Conservation (phyloP, 2,329 filamentous ascomycete species). For the Parastagonospora avenae region DNA sequence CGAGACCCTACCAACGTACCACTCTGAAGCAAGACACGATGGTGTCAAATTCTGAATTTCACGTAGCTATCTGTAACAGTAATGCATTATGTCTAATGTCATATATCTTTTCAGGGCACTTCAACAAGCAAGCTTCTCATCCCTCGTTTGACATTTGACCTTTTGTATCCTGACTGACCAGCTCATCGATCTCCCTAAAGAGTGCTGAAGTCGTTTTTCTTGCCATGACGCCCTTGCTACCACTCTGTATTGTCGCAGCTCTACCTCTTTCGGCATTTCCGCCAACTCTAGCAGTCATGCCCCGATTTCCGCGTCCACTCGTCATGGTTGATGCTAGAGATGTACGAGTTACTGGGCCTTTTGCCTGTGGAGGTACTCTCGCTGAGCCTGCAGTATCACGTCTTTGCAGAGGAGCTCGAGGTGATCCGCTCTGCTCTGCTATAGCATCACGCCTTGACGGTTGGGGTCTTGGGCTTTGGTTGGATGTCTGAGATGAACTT, state of each 20-base stretch:
- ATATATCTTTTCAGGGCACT: too few relatives aligned
- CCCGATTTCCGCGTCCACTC: conserved; percentile 16
- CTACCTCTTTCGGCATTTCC: background rate
- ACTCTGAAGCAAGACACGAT: background rate
- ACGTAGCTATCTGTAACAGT: too few relatives aligned
- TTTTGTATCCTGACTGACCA: conserved; percentile 19
- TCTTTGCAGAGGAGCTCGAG: background rate
- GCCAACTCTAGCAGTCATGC: conserved; percentile 14
- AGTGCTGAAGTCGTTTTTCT: conserved; percentile 34
- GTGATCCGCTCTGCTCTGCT: conserved; percentile 1
- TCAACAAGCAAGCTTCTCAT: background rate
- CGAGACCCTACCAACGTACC: background rate
- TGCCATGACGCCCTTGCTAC: background rate
- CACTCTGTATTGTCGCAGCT: background rate
- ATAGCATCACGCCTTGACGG: conserved; percentile 8
- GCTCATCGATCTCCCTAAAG: conserved; percentile 34
- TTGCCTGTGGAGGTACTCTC: conserved; percentile 10
- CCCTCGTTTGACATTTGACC: background rate
- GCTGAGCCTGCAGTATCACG: conserved; percentile 3
- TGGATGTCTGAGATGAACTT: conserved; percentile 2
- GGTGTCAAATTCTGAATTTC: background rate
- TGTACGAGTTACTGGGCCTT: conserved; percentile 5
- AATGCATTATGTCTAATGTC: too few relatives aligned
- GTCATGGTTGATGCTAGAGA: conserved; percentile 29
- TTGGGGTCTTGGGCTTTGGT: background rate